Percentiles rank a stretch among this genome's conserved stretches.
Conservation (phyloP, 164 flowering plant genomes). For the Annona cherimola region DNA sequence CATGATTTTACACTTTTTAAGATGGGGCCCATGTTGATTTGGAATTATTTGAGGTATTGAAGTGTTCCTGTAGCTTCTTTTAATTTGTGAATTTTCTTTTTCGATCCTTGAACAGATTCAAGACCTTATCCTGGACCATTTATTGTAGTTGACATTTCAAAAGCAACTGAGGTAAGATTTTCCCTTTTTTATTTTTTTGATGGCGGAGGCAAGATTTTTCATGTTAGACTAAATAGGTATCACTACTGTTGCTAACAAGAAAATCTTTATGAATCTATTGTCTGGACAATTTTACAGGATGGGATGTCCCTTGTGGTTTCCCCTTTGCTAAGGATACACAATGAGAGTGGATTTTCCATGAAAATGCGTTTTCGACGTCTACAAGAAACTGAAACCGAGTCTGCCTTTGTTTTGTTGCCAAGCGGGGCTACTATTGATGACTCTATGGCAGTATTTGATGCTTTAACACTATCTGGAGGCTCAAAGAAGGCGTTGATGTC, state of each 20-base stretch:
- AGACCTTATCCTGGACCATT: slow-evolving; percentile 82
- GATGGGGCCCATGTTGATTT: too few relatives aligned
- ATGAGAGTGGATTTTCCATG: slow-evolving; percentile 72
- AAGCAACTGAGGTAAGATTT: slow-evolving; percentile 50
- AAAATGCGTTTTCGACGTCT: slow-evolving; percentile 71
- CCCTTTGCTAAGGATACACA: slow-evolving; percentile 74
- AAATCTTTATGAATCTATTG: not conserved
- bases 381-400: slow-evolving; percentile 48
- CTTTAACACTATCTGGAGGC: slow-evolving; percentile 59
- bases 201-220: slow-evolving; percentile 8
- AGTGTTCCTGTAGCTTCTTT: not conserved
- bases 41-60: not conserved
- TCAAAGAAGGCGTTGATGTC: slow-evolving; percentile 67
- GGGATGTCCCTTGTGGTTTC: slow-evolving; percentile 68
- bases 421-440: slow-evolving; percentile 79
- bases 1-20: too few relatives aligned
- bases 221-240: not conserved
- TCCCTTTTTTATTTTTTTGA: too few relatives aligned
- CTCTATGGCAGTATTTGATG: slow-evolving; percentile 72
- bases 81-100: not conserved
- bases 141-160: slow-evolving; percentile 67
- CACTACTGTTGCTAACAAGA: not conserved
- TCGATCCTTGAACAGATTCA: slow-evolving; percentile 47
- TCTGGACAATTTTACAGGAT: slow-evolving; percentile 43
- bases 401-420: slow-evolving; percentile 50